These are phyloP conservation scores for Mallotus nudiflorus DNA, from an alignment of 345 rosid species.

Conservation along the genomic window DNA sequence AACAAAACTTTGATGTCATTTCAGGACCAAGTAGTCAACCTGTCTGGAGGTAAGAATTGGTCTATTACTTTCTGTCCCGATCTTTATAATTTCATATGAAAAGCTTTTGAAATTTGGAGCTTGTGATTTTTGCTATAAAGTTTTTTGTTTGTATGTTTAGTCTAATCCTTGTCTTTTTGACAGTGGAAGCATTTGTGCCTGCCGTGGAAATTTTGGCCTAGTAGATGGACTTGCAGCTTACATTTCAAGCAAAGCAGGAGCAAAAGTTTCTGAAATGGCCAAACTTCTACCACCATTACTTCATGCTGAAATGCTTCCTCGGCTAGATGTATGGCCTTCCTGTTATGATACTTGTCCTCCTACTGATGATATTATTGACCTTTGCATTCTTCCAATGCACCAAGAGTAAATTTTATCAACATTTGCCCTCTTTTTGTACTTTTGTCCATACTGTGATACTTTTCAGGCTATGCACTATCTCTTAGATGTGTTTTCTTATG, in stretches of 20 bases:
- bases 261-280: not conserved
- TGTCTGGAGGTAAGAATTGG: not conserved
- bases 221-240: not conserved
- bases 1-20: not conserved
- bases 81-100: not conserved
- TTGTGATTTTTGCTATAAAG: not conserved
- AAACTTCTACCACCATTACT: not conserved
- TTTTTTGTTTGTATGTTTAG: not conserved
- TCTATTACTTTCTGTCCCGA: too few relatives aligned
- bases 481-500: not conserved
- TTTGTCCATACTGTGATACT: too few relatives aligned
- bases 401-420: not conserved
- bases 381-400: not conserved
- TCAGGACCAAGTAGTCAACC: not conserved
- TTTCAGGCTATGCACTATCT: not conserved
- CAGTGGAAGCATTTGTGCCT: not conserved
- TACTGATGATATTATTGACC: not conserved
- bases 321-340: not conserved
- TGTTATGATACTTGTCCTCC: not conserved
- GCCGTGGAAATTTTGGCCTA: not conserved
- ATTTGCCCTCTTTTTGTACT: too few relatives aligned
- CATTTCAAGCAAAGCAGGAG: conserved; percentile 2
- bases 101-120: not conserved
- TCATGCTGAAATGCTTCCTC: not conserved
- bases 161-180: not conserved